Evolutionary conservation across 768 basidiomycete genomes (phyloP), one percentile per base, ranked within the genome.

Genomic region (Royoungia palumana): DNA sequence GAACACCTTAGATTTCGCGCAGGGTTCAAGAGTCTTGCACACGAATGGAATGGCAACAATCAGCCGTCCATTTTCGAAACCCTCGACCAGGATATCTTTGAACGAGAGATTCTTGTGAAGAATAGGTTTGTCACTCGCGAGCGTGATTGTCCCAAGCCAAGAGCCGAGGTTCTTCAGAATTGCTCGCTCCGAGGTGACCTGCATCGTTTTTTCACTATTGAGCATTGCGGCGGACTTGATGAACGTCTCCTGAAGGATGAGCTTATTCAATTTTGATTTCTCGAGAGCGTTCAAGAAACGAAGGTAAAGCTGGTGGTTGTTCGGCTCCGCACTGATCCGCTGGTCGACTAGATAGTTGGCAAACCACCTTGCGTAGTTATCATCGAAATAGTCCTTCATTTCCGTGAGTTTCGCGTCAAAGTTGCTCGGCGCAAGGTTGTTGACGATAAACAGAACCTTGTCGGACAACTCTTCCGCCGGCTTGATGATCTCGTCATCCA

Each of bases 281-380:
- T 87, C 81, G 52, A 99, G 71, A 3, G 85, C 82, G 51, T 97
- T 92, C 49, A 99, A 75, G 65, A 99, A 92, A 47, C 93, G 88
- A 51, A 96, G 83, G 69, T 99, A 99, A 28, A 98, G 80, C 41
- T 84, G 80, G 57, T 98, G 96, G 62, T 98, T 96, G 75, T 99
- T 99, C 44, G 92, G 92, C 69, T 99, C 96, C 48, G 88, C 87
- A 69, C 87, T 89, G 67, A 98, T 84, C 32, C 96, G 89, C 62
- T 97, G 91, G 60, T 94, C 92, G 30, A 99, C 94, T 41, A 99
- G 79, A 68, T 98, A 99, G 64, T 96, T 88, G 38, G 96, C 95
- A 61, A 99, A 96, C 96, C 96, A 99, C 39, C 88, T 79, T 8
- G 91, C 83, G 63, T 93, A 83, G 35, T 80, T 75, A 58, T 94